Percentiles rank a stretch among this genome's conserved stretches.
phyloP scores from a whole-genome alignment of 169 alveolate genomes.

The Eimeria praecox region DNA sequence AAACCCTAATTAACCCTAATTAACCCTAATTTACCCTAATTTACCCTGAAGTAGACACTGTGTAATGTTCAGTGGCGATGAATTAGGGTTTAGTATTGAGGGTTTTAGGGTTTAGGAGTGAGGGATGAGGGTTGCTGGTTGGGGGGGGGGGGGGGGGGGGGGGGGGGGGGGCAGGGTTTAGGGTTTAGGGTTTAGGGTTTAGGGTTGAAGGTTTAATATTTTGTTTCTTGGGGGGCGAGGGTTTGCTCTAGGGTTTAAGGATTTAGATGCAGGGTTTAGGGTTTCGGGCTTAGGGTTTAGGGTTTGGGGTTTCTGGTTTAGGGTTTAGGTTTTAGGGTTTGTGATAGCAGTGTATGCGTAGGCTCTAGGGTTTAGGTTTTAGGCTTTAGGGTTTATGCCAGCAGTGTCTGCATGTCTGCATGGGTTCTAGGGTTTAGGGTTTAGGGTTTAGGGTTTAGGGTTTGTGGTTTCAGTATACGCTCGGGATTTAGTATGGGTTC shows the following conservation, averaged over 20 bases:
- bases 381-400: neutral
- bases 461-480: too few relatives aligned
- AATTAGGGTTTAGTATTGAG: too few relatives aligned
- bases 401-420: neutral
- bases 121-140: too few relatives aligned
- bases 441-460: slow-evolving; percentile 20
- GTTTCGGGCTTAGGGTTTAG: neutral
- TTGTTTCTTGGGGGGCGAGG: neutral
- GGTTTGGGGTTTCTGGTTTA: neutral
- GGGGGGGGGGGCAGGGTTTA: too few relatives aligned
- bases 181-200: slow-evolving; percentile 16
- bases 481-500: slow-evolving; percentile 95
- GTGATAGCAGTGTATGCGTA: neutral
- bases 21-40: too few relatives aligned
- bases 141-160: too few relatives aligned
- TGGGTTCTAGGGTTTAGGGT: neutral
- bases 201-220: slow-evolving; percentile 72
- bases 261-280: slow-evolving; percentile 1
- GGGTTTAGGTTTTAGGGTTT: neutral
- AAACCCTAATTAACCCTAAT: too few relatives aligned
- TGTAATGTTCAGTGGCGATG: too few relatives aligned
- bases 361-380: neutral
- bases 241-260: slow-evolving; percentile 20
- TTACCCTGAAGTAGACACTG: too few relatives aligned
- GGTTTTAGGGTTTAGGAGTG: too few relatives aligned